Evolutionary conservation across 805 yeast species (phyloP).

Genomic region (Starmerella geochares): DNA sequence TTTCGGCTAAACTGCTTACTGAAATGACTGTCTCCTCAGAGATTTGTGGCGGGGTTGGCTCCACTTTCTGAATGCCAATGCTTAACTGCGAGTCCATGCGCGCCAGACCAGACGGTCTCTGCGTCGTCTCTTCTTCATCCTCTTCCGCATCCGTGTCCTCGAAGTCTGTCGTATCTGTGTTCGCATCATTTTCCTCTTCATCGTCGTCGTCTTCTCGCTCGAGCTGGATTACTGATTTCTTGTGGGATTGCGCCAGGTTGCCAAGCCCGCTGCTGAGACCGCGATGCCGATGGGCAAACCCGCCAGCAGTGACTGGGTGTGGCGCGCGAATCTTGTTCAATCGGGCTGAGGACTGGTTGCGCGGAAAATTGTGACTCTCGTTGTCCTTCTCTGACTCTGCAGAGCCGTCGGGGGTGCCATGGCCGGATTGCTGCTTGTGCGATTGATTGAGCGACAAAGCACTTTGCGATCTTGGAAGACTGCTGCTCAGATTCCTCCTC

Average conservation of each 20-base stretch:
- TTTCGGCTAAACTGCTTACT: conserved; percentile 25
- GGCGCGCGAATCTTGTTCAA: background rate
- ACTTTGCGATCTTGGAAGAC: conserved; percentile 6
- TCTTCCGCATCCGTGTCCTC: conserved; percentile 10
- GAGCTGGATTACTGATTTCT: conserved; percentile 20
- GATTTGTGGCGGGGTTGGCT: conserved; percentile 26
- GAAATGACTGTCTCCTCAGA: conserved; percentile 26
- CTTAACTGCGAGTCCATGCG: conserved; percentile 13
- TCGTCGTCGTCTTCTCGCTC: conserved; percentile 22
- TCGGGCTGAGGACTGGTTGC: background rate
- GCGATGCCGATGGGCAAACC: conserved; percentile 10
- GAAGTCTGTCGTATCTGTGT: conserved; percentile 12
- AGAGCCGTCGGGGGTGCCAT: background rate
- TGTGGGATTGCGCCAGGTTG: conserved; percentile 11
- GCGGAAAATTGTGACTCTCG: background rate
- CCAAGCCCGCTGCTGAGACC: conserved; percentile 13
- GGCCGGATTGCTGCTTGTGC: background rate
- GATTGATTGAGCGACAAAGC: conserved; percentile 4
- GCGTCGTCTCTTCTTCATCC: background rate
- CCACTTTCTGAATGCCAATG: conserved; percentile 23
- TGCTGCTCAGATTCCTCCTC: background rate
- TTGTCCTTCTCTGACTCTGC: background rate
- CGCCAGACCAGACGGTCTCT: background rate
- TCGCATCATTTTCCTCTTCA: conserved; percentile 10
- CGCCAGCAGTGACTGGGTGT: background rate